These are phyloP conservation scores for Fomitopsis betulina DNA, from an alignment of 1,284 basidiomycete species.

Conservation along the genomic window DNA sequence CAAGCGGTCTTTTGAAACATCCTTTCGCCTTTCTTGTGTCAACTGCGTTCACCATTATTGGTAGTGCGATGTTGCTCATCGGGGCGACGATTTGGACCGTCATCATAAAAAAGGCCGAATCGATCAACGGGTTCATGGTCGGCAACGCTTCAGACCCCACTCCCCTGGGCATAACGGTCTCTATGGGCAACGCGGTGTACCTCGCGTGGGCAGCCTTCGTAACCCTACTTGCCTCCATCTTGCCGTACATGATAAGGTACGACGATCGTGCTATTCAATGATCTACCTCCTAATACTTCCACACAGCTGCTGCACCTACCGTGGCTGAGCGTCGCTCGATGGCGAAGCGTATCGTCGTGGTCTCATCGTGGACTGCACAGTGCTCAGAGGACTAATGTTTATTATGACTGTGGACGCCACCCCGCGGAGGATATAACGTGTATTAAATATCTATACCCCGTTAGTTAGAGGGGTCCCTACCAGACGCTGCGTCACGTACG, in stretches of 20 bases:
- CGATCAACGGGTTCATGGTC: constrained; percentile 51
- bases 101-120: constrained; percentile 58
- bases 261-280: neutral
- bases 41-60: constrained; percentile 54
- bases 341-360: neutral
- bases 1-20: constrained; percentile 62
- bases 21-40: constrained; percentile 67
- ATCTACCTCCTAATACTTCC: constrained; percentile 1
- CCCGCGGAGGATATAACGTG: neutral
- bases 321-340: constrained; percentile 41
- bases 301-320: constrained; percentile 62
- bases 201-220: constrained; percentile 70
- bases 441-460: neutral
- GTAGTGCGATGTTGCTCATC: constrained; percentile 59
- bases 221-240: constrained; percentile 53
- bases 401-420: neutral
- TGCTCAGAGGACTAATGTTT: neutral
- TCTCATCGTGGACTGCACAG: neutral
- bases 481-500: neutral
- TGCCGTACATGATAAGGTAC: constrained; percentile 70
- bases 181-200: constrained; percentile 56
- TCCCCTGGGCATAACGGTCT: constrained; percentile 57
- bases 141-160: constrained; percentile 31
- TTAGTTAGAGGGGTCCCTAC: neutral
- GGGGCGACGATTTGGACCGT: constrained; percentile 75